phyloP scores from a whole-genome alignment of 208 protist genomes.

The Crithidia bombi region DNA sequence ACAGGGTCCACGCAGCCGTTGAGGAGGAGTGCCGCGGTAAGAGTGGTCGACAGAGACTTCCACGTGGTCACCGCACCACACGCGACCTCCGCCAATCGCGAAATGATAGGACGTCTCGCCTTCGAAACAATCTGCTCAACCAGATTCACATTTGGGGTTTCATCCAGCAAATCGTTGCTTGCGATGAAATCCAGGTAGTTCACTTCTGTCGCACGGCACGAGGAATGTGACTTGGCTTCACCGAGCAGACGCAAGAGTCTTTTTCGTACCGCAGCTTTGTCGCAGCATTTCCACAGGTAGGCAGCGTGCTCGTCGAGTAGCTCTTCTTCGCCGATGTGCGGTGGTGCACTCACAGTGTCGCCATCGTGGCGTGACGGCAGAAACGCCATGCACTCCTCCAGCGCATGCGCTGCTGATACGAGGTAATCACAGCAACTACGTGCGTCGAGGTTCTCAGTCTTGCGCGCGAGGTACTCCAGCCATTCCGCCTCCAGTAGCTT shows the following conservation, averaged over 20 bases:
- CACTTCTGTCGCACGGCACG: slow-evolving; percentile 17
- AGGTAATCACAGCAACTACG: slow-evolving; percentile 36
- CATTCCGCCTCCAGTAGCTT: slow-evolving; percentile 57
- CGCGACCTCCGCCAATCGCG: slow-evolving; percentile 28
- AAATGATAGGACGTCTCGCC: slow-evolving; percentile 22
- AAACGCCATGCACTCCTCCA: slow-evolving; percentile 47
- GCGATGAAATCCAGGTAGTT: slow-evolving; percentile 28
- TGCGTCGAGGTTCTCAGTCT: slow-evolving; percentile 36
- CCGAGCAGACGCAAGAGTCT: slow-evolving; percentile 27
- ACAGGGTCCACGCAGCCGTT: slow-evolving; percentile 43
- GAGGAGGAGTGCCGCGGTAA: slow-evolving; percentile 29
- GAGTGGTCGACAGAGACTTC: slow-evolving; percentile 18
- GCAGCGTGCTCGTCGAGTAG: slow-evolving; percentile 29
- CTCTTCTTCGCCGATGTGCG: slow-evolving; percentile 55
- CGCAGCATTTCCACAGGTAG: slow-evolving; percentile 34
- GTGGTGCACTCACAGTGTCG: slow-evolving; percentile 25
- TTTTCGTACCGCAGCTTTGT: slow-evolving; percentile 18
- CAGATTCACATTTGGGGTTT: slow-evolving; percentile 15
- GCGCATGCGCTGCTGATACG: slow-evolving; percentile 35
- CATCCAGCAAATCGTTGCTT: slow-evolving; percentile 20
- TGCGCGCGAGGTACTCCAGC: slow-evolving; percentile 47
- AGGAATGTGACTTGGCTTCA: slow-evolving; percentile 24
- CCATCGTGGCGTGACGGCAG: slow-evolving; percentile 24
- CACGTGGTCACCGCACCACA: slow-evolving; percentile 21
- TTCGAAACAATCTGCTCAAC: slow-evolving; percentile 23